Conservation (phyloP, 257 asterid species). For the Solanum etuberosum region DNA sequence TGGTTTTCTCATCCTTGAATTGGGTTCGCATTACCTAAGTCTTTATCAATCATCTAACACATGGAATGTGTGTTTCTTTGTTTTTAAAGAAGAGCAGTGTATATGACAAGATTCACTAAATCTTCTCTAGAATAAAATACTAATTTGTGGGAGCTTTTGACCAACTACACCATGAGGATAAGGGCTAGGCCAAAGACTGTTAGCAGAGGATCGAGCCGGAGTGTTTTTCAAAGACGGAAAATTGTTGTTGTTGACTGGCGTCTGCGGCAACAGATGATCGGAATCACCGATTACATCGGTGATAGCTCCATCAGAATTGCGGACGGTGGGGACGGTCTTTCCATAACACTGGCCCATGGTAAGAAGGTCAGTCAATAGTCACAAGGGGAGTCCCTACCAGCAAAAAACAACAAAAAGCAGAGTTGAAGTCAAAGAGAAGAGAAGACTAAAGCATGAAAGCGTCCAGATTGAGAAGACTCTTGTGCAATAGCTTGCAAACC, state of each 20-base stretch:
- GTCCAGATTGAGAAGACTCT: conserved; percentile 1
- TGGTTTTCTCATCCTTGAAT: neutral
- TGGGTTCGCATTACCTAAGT: neutral
- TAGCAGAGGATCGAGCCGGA: conserved; percentile 64
- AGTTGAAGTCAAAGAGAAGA: conserved; percentile 1
- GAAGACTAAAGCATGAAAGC: neutral
- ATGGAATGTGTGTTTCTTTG: neutral
- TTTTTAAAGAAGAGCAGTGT: neutral
- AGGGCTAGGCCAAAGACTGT: conserved; percentile 82
- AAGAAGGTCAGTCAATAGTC: conserved; percentile 17
- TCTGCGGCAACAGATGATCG: conserved; percentile 22
- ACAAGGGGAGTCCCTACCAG: conserved; percentile 6
- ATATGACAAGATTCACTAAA: neutral
- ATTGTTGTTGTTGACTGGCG: conserved; percentile 21
- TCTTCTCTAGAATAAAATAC: neutral
- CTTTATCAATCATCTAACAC: neutral
- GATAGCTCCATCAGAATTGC: conserved; percentile 26
- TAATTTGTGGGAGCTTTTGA: neutral
- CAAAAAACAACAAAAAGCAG: neutral
- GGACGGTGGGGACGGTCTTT: conserved; percentile 63
- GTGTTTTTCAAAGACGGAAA: conserved; percentile 39
- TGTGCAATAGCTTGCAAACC: neutral
- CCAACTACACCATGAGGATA: conserved; percentile 41
- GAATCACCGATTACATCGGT: conserved; percentile 3
- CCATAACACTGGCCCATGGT: conserved; percentile 81